Conservation (phyloP, 768 basidiomycete genomes). For the Collybiopsis luxurians region DNA sequence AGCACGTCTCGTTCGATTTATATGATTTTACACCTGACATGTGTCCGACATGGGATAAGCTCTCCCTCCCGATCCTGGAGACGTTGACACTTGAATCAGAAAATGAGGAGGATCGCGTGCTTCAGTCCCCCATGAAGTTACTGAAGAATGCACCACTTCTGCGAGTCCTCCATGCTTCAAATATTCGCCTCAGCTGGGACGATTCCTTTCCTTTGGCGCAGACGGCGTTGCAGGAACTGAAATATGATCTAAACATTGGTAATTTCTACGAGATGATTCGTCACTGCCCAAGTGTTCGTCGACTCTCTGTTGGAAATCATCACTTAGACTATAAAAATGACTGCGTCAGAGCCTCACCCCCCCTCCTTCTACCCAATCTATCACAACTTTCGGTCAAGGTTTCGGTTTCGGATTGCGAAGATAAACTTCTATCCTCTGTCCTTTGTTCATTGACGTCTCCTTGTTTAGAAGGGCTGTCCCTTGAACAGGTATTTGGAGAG, state of each 20-base stretch:
- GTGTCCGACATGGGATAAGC: neutral
- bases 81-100: neutral
- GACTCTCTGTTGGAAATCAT: neutral
- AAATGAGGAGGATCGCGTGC: neutral
- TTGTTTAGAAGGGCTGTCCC: neutral
- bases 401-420: neutral
- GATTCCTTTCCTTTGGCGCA: neutral
- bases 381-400: too few species aligned
- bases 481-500: neutral
- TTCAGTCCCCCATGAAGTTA: too few species aligned
- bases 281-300: neutral
- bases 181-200: neutral
- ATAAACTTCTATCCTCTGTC: neutral
- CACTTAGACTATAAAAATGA: neutral
- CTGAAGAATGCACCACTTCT: neutral
- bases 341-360: neutral
- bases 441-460: neutral
- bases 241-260: neutral
- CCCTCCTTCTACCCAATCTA: too few species aligned
- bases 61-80: neutral
- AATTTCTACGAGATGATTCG: neutral
- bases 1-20: neutral
- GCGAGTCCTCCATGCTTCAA: neutral
- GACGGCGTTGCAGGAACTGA: neutral
- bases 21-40: neutral